A percentile compares a stretch with the other conserved stretches of the same genome.
These are phyloP conservation scores for Mycosphaerelloides madeirae DNA, from an alignment of 2,329 filamentous ascomycete species.

Conservation along the genomic window DNA sequence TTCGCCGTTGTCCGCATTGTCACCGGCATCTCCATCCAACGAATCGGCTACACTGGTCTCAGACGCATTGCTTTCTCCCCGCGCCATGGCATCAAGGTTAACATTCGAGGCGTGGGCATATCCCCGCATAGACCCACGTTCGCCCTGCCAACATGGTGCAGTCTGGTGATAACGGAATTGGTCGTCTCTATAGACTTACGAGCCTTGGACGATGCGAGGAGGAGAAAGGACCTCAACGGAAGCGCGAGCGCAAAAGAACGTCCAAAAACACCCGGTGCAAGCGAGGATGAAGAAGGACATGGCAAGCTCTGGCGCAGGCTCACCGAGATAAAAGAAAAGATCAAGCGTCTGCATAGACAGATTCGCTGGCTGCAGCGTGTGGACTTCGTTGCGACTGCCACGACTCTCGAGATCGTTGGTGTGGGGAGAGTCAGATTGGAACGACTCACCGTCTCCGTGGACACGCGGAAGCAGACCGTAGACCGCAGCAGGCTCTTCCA, in stretches of 20 bases:
- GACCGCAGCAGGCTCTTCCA: slow-evolving; percentile 86
- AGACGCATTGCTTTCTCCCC: slow-evolving; percentile 86
- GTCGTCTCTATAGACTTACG: slow-evolving; percentile 76
- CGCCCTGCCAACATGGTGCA: slow-evolving; percentile 94
- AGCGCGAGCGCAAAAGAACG: slow-evolving; percentile 16
- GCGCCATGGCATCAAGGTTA: slow-evolving; percentile 80
- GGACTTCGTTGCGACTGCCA: slow-evolving; percentile 79
- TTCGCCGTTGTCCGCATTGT: slow-evolving; percentile 90
- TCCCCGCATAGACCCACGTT: slow-evolving; percentile 91
- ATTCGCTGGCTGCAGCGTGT: slow-evolving; percentile 86
- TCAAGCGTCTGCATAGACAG: slow-evolving; percentile 80
- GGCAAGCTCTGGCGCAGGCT: slow-evolving; percentile 77
- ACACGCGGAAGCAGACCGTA: slow-evolving; percentile 86
- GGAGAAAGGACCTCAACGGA: slow-evolving; percentile 14
- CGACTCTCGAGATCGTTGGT: slow-evolving; percentile 69
- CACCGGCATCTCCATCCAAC: slow-evolving; percentile 92
- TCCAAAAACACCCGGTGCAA: slow-evolving; percentile 12
- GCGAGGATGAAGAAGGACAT: slow-evolving; percentile 34
- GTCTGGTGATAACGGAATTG: slow-evolving; percentile 79
- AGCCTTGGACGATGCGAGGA: slow-evolving; percentile 45
- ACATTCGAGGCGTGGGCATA: slow-evolving; percentile 82
- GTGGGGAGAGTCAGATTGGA: slow-evolving; percentile 83
- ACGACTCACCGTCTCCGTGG: slow-evolving; percentile 77
- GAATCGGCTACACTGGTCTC: slow-evolving; percentile 87
- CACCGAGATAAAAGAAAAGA: slow-evolving; percentile 72